Evolutionary conservation across 768 basidiomycete species (phyloP).

Genomic region (Piloderma croceum): DNA sequence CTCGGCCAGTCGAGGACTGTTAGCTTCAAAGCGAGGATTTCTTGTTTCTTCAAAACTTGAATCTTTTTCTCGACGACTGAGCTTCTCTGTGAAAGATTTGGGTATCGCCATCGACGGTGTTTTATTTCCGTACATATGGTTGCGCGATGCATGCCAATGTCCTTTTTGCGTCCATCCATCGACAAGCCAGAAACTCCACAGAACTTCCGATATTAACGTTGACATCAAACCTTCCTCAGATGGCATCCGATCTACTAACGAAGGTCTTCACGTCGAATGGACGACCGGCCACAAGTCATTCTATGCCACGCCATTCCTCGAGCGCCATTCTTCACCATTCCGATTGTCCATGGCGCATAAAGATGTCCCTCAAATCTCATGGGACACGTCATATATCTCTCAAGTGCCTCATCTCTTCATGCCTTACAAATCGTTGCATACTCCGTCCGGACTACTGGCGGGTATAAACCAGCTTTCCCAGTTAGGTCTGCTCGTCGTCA

Average conservation of each 20-base stretch:
- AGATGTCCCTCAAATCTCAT: slow-evolving; percentile 35
- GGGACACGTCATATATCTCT: slow-evolving; percentile 40
- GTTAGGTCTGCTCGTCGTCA: slow-evolving; percentile 71
- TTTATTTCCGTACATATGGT: too few relatives aligned
- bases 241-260: slow-evolving; percentile 36
- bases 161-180: slow-evolving; percentile 68
- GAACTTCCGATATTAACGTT: slow-evolving; percentile 57
- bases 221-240: slow-evolving; percentile 40
- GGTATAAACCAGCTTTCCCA: slow-evolving; percentile 66
- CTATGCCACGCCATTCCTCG: slow-evolving; percentile 45
- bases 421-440: slow-evolving; percentile 45
- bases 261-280: slow-evolving; percentile 53
- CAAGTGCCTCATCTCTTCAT: slow-evolving; percentile 43
- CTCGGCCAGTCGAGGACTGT: too few relatives aligned
- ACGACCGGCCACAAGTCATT: slow-evolving; percentile 54
- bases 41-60: too few relatives aligned
- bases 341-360: slow-evolving; percentile 39
- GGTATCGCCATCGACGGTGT: too few relatives aligned
- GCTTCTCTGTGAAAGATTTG: too few relatives aligned
- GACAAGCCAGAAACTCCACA: slow-evolving; percentile 71
- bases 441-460: slow-evolving; percentile 40
- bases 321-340: slow-evolving; percentile 37
- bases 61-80: too few relatives aligned
- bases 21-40: too few relatives aligned
- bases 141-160: slow-evolving; percentile 82